Evolutionary conservation across 164 flowering plant species (phyloP).

Genomic region (Liquidambar formosana): DNA sequence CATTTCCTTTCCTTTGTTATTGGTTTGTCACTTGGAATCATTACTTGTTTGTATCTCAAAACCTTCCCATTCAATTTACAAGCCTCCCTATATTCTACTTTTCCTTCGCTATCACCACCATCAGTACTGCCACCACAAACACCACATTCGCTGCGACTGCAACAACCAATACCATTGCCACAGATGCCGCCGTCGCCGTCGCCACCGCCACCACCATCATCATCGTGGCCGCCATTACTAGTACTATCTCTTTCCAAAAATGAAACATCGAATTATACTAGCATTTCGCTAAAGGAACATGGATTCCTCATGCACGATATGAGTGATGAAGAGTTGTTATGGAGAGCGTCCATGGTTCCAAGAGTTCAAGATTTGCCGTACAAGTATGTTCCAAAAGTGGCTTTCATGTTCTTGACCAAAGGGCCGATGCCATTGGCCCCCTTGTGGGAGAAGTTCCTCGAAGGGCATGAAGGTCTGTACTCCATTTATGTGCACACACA

Average conservation of each 20-base stretch:
- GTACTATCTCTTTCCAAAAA: not conserved
- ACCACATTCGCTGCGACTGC: slow-evolving; percentile 5
- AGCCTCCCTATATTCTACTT: not conserved
- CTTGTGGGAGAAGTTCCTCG: slow-evolving; percentile 49
- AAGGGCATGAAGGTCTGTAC: slow-evolving; percentile 39
- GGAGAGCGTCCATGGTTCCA: slow-evolving; percentile 38
- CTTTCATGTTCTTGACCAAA: slow-evolving; percentile 54
- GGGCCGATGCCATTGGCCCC: slow-evolving; percentile 48
- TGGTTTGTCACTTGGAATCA: slow-evolving; percentile 22
- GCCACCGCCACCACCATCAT: not conserved
- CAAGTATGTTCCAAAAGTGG: slow-evolving; percentile 30
- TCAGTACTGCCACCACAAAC: not conserved
- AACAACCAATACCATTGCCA: not conserved
- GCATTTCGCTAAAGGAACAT: slow-evolving; percentile 8
- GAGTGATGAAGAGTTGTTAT: slow-evolving; percentile 43
- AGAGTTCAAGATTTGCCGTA: slow-evolving; percentile 9
- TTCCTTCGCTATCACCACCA: not conserved
- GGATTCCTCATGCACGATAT: slow-evolving; percentile 26
- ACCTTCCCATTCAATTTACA: not conserved
- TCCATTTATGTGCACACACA: slow-evolving; percentile 45
- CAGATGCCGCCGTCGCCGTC: not conserved
- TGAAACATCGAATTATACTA: not conserved
- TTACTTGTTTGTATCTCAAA: not conserved
- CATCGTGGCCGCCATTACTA: not conserved
- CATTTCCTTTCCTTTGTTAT: slow-evolving; percentile 12